These are phyloP conservation scores for Suillus tomentosus DNA, from an alignment of 768 basidiomycete species.

Conservation along the genomic window DNA sequence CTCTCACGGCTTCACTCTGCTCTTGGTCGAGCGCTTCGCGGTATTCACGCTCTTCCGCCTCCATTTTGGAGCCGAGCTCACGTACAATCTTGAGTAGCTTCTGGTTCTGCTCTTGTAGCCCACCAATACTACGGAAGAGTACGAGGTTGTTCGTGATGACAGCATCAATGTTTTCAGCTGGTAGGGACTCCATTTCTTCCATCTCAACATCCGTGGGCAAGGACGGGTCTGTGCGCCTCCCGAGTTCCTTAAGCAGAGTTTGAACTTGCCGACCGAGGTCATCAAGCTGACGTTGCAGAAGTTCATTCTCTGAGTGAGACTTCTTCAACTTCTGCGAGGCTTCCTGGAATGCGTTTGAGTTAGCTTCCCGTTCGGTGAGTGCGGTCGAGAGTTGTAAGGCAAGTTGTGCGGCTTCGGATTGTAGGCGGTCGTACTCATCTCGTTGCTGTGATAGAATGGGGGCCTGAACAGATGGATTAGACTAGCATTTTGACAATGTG, in stretches of 20 bases:
- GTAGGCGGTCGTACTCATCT: slow-evolving; percentile 82
- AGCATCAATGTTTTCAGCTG: slow-evolving; percentile 63
- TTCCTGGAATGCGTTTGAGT: slow-evolving; percentile 56
- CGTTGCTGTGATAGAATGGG: slow-evolving; percentile 91
- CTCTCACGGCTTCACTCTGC: slow-evolving; percentile 77
- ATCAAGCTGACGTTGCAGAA: slow-evolving; percentile 73
- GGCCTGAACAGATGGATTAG: slow-evolving; percentile 53
- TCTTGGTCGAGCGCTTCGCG: slow-evolving; percentile 69
- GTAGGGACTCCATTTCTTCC: slow-evolving; percentile 44
- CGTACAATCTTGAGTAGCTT: slow-evolving; percentile 82
- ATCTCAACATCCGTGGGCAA: slow-evolving; percentile 72
- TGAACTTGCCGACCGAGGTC: slow-evolving; percentile 89
- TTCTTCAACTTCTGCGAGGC: slow-evolving; percentile 62
- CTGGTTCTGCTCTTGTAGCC: slow-evolving; percentile 91
- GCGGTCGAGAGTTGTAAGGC: slow-evolving; percentile 77
- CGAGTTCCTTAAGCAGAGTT: slow-evolving; percentile 73
- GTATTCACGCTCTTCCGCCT: slow-evolving; percentile 80
- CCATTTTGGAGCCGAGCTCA: slow-evolving; percentile 82
- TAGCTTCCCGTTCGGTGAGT: slow-evolving; percentile 72
- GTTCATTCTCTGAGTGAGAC: slow-evolving; percentile 59
- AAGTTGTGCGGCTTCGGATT: slow-evolving; percentile 77
- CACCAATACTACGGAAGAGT: slow-evolving; percentile 76
- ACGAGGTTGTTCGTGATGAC: slow-evolving; percentile 91
- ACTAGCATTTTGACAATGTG: neutral
- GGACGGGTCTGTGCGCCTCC: slow-evolving; percentile 80